phyloP scores from a whole-genome alignment of 371 early-diverging fungal genomes.

The Mucor circinelloides region DNA sequence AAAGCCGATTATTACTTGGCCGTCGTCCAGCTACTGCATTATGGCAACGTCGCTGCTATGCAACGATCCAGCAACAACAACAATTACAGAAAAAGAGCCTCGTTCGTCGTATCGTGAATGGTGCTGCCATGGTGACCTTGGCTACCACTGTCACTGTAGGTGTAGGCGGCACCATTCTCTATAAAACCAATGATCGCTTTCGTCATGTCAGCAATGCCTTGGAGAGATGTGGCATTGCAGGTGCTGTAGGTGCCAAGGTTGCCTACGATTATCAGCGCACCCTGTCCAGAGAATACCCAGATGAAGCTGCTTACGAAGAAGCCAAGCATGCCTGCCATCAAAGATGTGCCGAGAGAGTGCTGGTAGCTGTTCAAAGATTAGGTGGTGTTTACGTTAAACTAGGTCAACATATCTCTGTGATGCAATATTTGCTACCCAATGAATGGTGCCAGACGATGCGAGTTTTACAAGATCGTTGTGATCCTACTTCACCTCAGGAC shows the following conservation, averaged over 20 bases:
- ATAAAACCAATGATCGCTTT: slow-evolving; percentile 49
- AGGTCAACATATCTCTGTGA: slow-evolving; percentile 87
- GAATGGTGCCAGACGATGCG: slow-evolving; percentile 90
- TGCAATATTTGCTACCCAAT: slow-evolving; percentile 84
- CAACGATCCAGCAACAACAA: background rate
- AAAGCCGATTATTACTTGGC: background rate
- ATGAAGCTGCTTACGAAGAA: slow-evolving; percentile 42
- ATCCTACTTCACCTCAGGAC: slow-evolving; percentile 67
- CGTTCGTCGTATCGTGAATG: slow-evolving; percentile 6
- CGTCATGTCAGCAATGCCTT: slow-evolving; percentile 47
- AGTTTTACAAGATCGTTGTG: slow-evolving; percentile 84
- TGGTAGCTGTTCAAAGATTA: slow-evolving; percentile 57
- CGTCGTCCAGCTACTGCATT: background rate
- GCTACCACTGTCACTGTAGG: slow-evolving; percentile 25
- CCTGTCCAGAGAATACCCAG: slow-evolving; percentile 43
- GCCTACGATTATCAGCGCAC: slow-evolving; percentile 69
- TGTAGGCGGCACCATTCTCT: slow-evolving; percentile 41
- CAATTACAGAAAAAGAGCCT: slow-evolving; percentile 3
- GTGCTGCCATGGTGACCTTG: slow-evolving; percentile 20
- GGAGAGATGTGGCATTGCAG: slow-evolving; percentile 50
- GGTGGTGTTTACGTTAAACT: slow-evolving; percentile 95
- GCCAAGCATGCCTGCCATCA: slow-evolving; percentile 44
- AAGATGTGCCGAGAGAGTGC: slow-evolving; percentile 60
- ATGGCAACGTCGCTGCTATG: background rate
- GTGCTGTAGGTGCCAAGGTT: slow-evolving; percentile 47